These are phyloP conservation scores for Phytopythium vexans DNA, from an alignment of 352 stramenopile genomes.

Conservation along the genomic window DNA sequence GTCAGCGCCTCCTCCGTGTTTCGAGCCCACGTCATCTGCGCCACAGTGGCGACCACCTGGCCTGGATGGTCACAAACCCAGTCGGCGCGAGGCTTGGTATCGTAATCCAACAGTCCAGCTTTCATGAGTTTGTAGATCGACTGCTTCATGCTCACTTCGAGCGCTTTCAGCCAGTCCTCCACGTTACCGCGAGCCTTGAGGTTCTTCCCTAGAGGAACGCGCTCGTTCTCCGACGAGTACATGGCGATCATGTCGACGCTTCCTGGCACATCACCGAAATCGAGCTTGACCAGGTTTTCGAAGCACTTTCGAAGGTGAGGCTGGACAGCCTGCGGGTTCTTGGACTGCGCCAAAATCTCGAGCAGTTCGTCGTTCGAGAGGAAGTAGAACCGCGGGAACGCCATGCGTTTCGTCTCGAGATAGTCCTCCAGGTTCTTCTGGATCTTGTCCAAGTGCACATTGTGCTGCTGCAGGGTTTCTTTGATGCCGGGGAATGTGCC, in stretches of 20 bases:
- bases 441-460: conserved; percentile 86
- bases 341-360: conserved; percentile 93
- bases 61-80: conserved; percentile 90
- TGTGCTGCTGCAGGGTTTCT: conserved; percentile 82
- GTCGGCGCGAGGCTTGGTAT: conserved; percentile 69
- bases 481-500: conserved; percentile 78
- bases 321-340: conserved; percentile 93
- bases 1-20: conserved; percentile 85
- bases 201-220: conserved; percentile 88
- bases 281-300: conserved; percentile 83
- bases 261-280: conserved; percentile 72
- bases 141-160: conserved; percentile 90
- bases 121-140: conserved; percentile 94
- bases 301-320: conserved; percentile 95
- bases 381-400: conserved; percentile 94
- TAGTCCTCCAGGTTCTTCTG: conserved; percentile 93
- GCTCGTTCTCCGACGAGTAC: conserved; percentile 89
- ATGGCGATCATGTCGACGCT: conserved; percentile 94
- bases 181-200: conserved; percentile 90
- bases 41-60: conserved; percentile 92
- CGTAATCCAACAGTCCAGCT: conserved; percentile 88
- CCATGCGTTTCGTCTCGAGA: conserved; percentile 91
- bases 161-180: conserved; percentile 85
- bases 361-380: conserved; percentile 94
- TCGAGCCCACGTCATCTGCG: conserved; percentile 92